These are phyloP conservation scores for Solanum clarkiae DNA, from an alignment of 257 asterid genomes.

Conservation along the genomic window DNA sequence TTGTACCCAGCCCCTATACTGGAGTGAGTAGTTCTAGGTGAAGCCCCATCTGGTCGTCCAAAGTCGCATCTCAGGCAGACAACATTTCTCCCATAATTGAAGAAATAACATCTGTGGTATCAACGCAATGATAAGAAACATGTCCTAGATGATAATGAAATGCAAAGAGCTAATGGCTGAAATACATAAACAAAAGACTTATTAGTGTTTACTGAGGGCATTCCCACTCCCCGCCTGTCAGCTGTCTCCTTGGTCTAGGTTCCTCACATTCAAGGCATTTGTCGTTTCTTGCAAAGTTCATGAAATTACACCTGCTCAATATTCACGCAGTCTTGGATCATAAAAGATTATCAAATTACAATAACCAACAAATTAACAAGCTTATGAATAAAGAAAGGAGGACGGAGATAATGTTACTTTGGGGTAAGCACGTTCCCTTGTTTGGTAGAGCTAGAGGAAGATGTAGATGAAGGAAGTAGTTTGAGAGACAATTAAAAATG, in stretches of 20 bases:
- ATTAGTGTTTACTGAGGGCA: conserved; percentile 68
- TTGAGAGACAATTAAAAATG: neutral
- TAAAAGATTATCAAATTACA: neutral
- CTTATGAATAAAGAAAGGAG: neutral
- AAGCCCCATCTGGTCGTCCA: conserved; percentile 43
- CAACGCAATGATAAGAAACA: neutral
- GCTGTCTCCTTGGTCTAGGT: conserved; percentile 54
- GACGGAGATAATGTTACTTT: neutral
- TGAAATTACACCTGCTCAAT: conserved; percentile 72
- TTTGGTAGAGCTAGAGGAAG: neutral
- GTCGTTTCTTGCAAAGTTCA: conserved; percentile 86
- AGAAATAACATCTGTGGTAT: conserved; percentile 61
- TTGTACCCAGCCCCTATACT: conserved; percentile 10
- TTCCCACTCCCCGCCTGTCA: conserved; percentile 90
- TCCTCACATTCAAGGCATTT: conserved; percentile 94
- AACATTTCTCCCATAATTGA: conserved; percentile 60
- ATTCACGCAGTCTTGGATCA: neutral
- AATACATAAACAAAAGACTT: neutral
- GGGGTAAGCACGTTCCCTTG: neutral
- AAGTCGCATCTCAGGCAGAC: conserved; percentile 81
- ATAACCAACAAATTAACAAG: neutral
- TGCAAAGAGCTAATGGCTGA: neutral
- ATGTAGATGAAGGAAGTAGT: neutral
- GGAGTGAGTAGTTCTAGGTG: conserved; percentile 16
- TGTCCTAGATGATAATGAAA: neutral